A percentile compares a stretch with the other conserved stretches of the same genome.
Evolutionary conservation across 768 basidiomycete species (phyloP).

Genomic region (Termitomyces sp.): DNA sequence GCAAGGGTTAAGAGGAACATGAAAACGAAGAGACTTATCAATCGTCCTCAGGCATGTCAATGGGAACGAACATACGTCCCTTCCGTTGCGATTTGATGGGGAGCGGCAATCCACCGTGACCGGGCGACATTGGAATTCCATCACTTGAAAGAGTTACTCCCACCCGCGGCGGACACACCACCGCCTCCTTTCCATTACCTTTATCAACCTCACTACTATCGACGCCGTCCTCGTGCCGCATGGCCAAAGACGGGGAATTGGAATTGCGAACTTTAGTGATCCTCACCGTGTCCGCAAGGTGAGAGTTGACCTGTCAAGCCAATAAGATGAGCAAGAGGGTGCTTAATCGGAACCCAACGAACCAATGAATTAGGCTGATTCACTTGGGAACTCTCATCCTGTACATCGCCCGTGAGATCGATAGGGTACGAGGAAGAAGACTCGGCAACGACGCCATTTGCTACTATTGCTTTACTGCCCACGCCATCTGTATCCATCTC

Average conservation of each 20-base stretch:
- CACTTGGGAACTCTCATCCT: neutral
- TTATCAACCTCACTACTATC: neutral
- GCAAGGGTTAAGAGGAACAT: neutral
- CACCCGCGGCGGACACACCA: neutral
- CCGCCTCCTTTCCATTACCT: neutral
- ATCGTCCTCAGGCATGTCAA: neutral
- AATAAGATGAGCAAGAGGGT: neutral
- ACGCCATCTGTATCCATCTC: neutral
- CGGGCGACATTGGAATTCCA: neutral
- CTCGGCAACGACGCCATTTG: neutral
- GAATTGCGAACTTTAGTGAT: neutral
- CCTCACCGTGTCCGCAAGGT: neutral
- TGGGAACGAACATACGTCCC: constrained; percentile 5
- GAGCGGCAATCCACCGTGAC: constrained; percentile 6
- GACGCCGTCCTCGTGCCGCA: neutral
- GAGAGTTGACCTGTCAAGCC: neutral
- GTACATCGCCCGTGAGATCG: neutral
- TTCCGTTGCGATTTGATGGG: constrained; percentile 14
- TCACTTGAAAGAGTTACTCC: neutral
- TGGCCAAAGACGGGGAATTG: neutral
- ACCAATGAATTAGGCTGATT: neutral
- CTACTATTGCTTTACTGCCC: neutral
- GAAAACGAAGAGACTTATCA: neutral
- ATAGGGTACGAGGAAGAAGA: neutral
- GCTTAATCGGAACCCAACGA: neutral